These are phyloP conservation scores for Pisolithus marmoratus DNA, from an alignment of 768 basidiomycete species.

Conservation along the genomic window DNA sequence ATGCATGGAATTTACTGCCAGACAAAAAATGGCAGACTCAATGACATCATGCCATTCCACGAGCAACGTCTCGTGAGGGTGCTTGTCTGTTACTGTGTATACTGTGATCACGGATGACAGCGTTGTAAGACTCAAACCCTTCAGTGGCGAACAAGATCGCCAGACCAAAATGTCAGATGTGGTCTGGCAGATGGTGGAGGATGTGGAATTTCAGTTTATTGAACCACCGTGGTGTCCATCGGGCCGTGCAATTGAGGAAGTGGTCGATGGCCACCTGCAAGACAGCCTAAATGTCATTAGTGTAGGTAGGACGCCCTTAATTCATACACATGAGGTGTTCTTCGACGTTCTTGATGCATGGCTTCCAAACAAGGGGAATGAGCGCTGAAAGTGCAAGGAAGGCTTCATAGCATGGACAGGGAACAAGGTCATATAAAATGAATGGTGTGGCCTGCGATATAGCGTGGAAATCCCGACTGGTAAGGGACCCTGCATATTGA, in stretches of 20 bases:
- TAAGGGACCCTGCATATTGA: too few relatives aligned
- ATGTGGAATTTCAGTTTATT: conserved; percentile 42
- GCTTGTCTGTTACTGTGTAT: conserved; percentile 32
- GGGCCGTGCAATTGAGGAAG: conserved; percentile 30
- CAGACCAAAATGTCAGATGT: conserved; percentile 31
- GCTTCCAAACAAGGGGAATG: conserved; percentile 20
- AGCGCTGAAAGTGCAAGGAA: too few relatives aligned
- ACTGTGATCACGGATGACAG: conserved; percentile 28
- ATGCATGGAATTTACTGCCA: conserved; percentile 9
- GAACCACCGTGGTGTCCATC: conserved; percentile 30
- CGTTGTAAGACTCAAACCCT: conserved; percentile 37
- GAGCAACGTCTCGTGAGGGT: conserved; percentile 27
- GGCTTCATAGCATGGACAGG: too few relatives aligned
- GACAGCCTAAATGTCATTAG: conserved; percentile 11
- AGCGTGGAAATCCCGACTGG: too few relatives aligned
- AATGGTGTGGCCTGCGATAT: too few relatives aligned
- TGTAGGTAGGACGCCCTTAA: too few relatives aligned
- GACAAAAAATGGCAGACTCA: too few relatives aligned
- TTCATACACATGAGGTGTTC: conserved; percentile 26
- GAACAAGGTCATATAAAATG: too few relatives aligned
- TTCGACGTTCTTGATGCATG: conserved; percentile 30
- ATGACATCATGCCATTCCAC: conserved; percentile 21
- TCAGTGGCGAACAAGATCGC: conserved; percentile 41
- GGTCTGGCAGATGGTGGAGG: too few relatives aligned
- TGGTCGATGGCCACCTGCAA: conserved; percentile 29